Conservation (phyloP, 306 rosid genomes). For the Cucumis melo region DNA sequence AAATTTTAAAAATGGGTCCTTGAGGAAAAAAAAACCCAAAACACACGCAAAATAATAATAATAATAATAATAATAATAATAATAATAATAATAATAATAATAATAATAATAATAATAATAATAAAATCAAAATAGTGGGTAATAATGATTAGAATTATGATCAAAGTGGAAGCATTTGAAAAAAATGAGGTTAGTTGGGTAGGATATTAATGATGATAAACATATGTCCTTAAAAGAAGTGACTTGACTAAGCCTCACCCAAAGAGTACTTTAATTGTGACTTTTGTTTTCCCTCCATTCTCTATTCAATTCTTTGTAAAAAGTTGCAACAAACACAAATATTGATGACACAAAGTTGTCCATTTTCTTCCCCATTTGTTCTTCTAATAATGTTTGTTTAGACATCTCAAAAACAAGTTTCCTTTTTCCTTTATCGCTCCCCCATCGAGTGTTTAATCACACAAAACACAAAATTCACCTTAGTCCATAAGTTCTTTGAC, state of each 20-base stretch:
- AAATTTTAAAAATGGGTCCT: no score
- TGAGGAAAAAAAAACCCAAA: no score
- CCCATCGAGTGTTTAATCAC: no score
- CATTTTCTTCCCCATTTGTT: neutral
- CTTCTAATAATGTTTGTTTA: neutral
- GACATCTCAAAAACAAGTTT: no score
- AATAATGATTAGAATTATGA: neutral
- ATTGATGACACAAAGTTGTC: neutral
- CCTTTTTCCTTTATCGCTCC: no score
- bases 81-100: no score
- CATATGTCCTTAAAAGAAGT: conserved; percentile 48
- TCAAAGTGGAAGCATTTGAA: neutral
- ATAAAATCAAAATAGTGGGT: neutral
- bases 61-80: no score
- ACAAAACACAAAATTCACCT: no score
- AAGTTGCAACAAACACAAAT: neutral
- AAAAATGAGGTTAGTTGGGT: neutral
- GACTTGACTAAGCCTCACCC: conserved; percentile 33
- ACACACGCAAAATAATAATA: no score
- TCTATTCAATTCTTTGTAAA: neutral
- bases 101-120: no score
- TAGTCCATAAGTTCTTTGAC: no score
- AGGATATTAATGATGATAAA: conserved; percentile 5
- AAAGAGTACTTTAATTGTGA: neutral
- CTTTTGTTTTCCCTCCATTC: conserved; percentile 4